phyloP scores from a whole-genome alignment of 164 flowering plant species.

The Kalanchoe fedtschenkoi region DNA sequence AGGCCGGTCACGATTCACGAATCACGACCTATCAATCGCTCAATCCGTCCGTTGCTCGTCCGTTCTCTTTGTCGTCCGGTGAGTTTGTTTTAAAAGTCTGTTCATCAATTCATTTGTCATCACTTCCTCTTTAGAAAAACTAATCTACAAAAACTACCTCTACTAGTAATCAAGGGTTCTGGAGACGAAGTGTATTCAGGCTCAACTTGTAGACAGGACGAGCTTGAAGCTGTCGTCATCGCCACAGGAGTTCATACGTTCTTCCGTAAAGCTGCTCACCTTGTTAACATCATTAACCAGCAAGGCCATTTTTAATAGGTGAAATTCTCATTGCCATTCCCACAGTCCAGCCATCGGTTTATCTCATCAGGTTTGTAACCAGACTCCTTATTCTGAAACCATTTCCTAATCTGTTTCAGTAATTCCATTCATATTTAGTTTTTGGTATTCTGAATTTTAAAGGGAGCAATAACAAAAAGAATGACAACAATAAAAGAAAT shows the following conservation, averaged over 20 bases:
- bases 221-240: conserved; percentile 51
- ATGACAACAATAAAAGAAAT: conserved; percentile 97
- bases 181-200: conserved; percentile 58
- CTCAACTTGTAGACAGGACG: conserved; percentile 61
- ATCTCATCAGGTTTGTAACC: conserved; percentile 45
- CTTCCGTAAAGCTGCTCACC: conserved; percentile 65
- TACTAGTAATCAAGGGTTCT: conserved; percentile 49
- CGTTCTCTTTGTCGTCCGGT: too few species aligned
- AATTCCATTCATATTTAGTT: not conserved
- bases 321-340: conserved; percentile 81
- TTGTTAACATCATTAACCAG: conserved; percentile 45
- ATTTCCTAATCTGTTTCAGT: not conserved
- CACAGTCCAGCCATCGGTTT: conserved; percentile 59
- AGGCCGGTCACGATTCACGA: too few species aligned
- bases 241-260: conserved; percentile 66
- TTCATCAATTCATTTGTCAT: too few species aligned
- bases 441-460: conserved; percentile 6
- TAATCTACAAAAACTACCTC: too few species aligned
- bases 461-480: conserved; percentile 96
- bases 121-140: too few species aligned
- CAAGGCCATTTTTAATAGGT: conserved; percentile 61
- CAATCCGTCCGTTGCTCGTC: too few species aligned
- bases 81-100: too few species aligned
- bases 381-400: not conserved
- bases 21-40: too few species aligned